Evolutionary conservation across 2,329 filamentous ascomycete species (phyloP).

Genomic region (Bipolaris zeicola): DNA sequence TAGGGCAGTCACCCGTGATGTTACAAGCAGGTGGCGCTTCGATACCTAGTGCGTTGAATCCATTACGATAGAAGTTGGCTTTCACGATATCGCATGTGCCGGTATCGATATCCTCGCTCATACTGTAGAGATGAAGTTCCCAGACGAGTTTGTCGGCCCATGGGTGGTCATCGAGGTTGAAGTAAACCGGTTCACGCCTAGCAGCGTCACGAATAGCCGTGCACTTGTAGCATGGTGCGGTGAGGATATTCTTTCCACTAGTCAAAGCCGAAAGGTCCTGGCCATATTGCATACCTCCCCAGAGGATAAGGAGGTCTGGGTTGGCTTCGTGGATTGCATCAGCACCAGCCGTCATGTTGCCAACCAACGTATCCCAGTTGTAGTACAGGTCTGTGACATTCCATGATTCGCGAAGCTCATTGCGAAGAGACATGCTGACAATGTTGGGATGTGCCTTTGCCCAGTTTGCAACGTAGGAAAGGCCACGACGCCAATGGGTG

Average conservation of each 20-base stretch:
- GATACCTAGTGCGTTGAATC: constrained; percentile 55
- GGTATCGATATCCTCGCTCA: constrained; percentile 48
- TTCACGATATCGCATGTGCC: constrained; percentile 56
- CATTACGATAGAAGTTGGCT: constrained; percentile 57
- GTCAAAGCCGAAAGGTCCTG: constrained; percentile 57
- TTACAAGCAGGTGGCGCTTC: constrained; percentile 44
- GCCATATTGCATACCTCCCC: constrained; percentile 60
- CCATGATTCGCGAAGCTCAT: constrained; percentile 57
- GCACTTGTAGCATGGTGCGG: constrained; percentile 49
- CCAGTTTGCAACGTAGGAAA: constrained; percentile 60
- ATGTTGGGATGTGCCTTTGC: constrained; percentile 56
- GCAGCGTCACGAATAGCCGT: constrained; percentile 51
- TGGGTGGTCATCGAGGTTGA: constrained; percentile 54
- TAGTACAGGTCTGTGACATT: constrained; percentile 36
- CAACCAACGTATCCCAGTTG: constrained; percentile 40
- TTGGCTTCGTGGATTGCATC: constrained; percentile 58
- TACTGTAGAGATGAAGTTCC: constrained; percentile 64
- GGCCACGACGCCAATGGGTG: constrained; percentile 59
- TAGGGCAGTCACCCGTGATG: constrained; percentile 42
- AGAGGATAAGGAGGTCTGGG: constrained; percentile 59
- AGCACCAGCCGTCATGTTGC: constrained; percentile 57
- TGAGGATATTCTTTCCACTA: constrained; percentile 47
- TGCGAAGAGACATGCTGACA: constrained; percentile 62
- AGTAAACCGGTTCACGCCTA: constrained; percentile 53
- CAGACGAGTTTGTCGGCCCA: constrained; percentile 64